Evolutionary conservation across 108 stramenopile genomes (phyloP).

Genomic region (Chaetoceros tenuissimus): DNA sequence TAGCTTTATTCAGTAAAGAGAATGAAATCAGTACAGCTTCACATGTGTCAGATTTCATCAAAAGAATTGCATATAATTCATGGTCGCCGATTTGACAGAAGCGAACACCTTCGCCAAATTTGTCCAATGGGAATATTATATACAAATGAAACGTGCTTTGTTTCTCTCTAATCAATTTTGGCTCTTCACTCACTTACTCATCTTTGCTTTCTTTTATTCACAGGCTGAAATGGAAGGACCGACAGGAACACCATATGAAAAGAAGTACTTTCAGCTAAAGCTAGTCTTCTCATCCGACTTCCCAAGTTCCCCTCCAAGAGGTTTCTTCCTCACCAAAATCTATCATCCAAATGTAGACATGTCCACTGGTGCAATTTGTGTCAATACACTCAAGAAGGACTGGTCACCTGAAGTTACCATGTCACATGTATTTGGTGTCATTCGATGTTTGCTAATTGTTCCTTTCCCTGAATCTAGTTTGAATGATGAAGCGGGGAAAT

Average conservation of each 20-base stretch:
- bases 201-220: neutral
- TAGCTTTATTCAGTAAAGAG: no score
- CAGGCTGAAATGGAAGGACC: slow-evolving; percentile 94
- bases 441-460: slow-evolving; percentile 96
- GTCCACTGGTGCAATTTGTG: slow-evolving; percentile 94
- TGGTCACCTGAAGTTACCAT: slow-evolving; percentile 88
- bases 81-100: no score
- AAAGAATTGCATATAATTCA: neutral
- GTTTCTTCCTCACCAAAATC: slow-evolving; percentile 96
- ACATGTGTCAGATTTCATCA: neutral
- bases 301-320: slow-evolving; percentile 90
- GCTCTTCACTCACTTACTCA: no score
- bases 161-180: no score
- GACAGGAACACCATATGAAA: slow-evolving; percentile 92
- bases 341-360: slow-evolving; percentile 98
- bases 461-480: slow-evolving; percentile 97
- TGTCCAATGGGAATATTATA: no score
- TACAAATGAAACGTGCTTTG: no score
- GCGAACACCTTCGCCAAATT: no score
- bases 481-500: slow-evolving; percentile 98
- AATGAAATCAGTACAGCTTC: no score
- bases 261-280: slow-evolving; percentile 89
- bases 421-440: slow-evolving; percentile 92
- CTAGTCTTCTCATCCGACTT: slow-evolving; percentile 80
- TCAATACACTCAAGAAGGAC: slow-evolving; percentile 97